Base-by-base conservation (phyloP, 2,329 filamentous ascomycete species). In the Scedosporium apiospermum region DNA sequence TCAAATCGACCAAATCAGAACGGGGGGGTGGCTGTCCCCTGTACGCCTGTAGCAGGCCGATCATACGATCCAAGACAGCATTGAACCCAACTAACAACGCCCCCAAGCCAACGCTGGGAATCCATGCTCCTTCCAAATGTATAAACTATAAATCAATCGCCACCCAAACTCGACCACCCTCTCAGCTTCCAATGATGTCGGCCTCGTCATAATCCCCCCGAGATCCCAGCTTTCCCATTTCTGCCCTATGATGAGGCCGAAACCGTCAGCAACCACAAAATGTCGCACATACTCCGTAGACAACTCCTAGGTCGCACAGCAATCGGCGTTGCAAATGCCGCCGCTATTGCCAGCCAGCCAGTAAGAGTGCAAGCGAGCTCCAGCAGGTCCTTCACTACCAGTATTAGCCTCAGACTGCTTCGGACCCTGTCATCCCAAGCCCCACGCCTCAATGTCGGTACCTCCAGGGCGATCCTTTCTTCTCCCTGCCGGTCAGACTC, bases 241-340 rank as follows among this genome's bases (percentile, higher is more conserved):
- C 26, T 44, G 34, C n/a, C 58, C 58, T 38, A 38, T 38, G 34
- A 46, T 14, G 42, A 46, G 30, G 34, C 26, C 34, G 21, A 60
- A 21, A 26, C 26, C 10, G 38, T 26, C 18, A 18, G 51, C 30
- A 10, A 7, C 60, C 27, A 27, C 9, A 57, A 58, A 34, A 58
- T 61, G 60, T 61, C 60, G 49, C 60, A 61, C 30, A 58, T 23
- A 34, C 49, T 61, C 10, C 23, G 44, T 21, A 55, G 21, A 18
- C 60, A 14, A 41, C 7, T 18, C 42, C 44, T 57, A 6, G 46
- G 44, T 6, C 18, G 60, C 46, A 46, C 49, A 55, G 49, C 21
- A 46, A 18, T 7, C 46, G 34, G 30, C 9, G 34, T 60, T 38
- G 30, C 58, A 60, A 42, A 26, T 60, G 58, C 58, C 58, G 58